Evolutionary conservation across 2,329 filamentous ascomycete species (phyloP).

Genomic region (Epichloe brachyelytri): DNA sequence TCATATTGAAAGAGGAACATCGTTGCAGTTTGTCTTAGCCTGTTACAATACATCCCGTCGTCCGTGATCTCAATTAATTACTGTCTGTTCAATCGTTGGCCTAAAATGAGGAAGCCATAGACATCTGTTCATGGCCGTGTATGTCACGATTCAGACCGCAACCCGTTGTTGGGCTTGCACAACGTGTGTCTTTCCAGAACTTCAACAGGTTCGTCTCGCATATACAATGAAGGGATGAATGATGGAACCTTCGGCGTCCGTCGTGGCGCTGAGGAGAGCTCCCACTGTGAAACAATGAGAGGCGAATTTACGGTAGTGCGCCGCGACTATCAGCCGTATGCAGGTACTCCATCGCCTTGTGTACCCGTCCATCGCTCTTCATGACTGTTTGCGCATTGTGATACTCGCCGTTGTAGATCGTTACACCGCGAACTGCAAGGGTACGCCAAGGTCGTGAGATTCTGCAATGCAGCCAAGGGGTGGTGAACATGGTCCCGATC

Average conservation of each 20-base stretch:
- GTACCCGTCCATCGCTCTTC: not conserved
- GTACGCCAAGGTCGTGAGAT: not conserved
- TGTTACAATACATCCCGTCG: not conserved
- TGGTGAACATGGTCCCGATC: not conserved
- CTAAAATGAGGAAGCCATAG: not conserved
- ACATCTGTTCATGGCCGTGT: not conserved
- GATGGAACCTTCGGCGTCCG: not conserved
- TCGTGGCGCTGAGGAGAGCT: not conserved
- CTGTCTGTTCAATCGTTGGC: not conserved
- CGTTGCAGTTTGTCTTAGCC: not conserved
- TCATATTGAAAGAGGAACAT: not conserved
- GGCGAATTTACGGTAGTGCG: not conserved
- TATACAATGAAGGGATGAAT: not conserved
- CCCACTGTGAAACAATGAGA: not conserved
- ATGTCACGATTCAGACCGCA: not conserved
- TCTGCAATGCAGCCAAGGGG: not conserved
- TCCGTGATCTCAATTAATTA: not conserved
- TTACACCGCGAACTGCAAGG: not conserved
- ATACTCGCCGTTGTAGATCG: not conserved
- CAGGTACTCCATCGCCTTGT: not conserved
- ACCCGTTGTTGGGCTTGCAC: not conserved
- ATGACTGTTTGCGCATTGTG: constrained; percentile 1
- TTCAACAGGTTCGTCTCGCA: not conserved
- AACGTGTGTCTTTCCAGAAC: not conserved
- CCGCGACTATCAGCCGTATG: not conserved